A percentile compares a stretch with the other conserved stretches of the same genome.
phyloP scores from a whole-genome alignment of 192 early-diverging fungal genomes.

The Podila epicladia region DNA sequence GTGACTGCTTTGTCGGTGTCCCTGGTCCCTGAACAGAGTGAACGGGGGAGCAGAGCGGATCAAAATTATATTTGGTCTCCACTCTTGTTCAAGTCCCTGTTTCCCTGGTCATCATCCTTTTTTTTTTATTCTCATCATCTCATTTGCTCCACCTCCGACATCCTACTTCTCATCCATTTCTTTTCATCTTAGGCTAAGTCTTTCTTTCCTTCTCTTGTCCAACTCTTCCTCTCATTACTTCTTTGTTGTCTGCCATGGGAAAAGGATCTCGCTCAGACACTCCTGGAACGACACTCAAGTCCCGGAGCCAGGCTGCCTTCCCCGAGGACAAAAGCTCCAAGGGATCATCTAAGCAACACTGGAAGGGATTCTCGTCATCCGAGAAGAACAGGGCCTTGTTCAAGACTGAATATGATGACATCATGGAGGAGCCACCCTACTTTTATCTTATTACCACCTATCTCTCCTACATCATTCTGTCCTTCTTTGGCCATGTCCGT shows the following conservation, averaged over 20 bases:
- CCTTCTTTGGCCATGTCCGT: slow-evolving; percentile 90
- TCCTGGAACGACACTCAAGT: slow-evolving; percentile 38
- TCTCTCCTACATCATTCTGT: slow-evolving; percentile 92
- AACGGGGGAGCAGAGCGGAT: too few species aligned
- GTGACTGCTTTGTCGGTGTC: too few species aligned
- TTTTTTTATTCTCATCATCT: too few species aligned
- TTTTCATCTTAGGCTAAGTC: too few species aligned
- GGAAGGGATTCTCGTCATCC: slow-evolving; percentile 48
- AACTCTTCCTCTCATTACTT: too few species aligned
- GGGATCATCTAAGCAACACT: slow-evolving; percentile 35
- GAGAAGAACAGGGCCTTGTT: slow-evolving; percentile 44
- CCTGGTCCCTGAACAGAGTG: too few species aligned
- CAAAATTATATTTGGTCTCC: too few species aligned
- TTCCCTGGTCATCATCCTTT: too few species aligned
- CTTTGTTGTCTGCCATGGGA: slow-evolving; percentile 15
- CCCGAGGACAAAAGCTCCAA: slow-evolving; percentile 41
- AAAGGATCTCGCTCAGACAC: slow-evolving; percentile 48
- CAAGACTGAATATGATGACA: slow-evolving; percentile 48
- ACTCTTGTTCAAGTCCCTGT: too few species aligned
- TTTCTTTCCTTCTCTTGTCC: too few species aligned
- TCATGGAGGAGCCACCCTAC: slow-evolving; percentile 79
- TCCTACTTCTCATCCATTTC: too few species aligned
- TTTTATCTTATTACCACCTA: slow-evolving; percentile 93
- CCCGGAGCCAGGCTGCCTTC: slow-evolving; percentile 44
- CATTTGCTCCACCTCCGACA: too few species aligned